Evolutionary conservation across 2,329 filamentous ascomycete species (phyloP), one percentile per base, ranked within the genome.

Genomic region (Curvularia sp.): DNA sequence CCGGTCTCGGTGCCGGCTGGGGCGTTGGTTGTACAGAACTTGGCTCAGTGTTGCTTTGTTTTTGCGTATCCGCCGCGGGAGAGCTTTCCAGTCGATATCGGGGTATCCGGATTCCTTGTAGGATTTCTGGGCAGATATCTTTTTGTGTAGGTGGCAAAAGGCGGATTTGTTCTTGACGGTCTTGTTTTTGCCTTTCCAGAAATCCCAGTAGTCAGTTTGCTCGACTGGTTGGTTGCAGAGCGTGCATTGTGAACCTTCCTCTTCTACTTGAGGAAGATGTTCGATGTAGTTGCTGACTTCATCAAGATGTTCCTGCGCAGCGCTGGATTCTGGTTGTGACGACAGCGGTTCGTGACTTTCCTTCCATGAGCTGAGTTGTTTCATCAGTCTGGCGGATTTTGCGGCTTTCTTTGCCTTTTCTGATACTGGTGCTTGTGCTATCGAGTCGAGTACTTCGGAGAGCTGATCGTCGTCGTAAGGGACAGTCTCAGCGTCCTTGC

Each of bases 181-280:
- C 9, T 57, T 60, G 13, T 50, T 30, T 20, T 66, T 69, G 7
- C 56, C 58, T 42, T 61, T 67, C 68, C 68, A 75, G 61, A 74
- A 77, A 1, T 81, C 78, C 51, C 82, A 76, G n/a, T 92, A 79
- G 1, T 86, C 75, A 0, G 78, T 77, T 9, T 79, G 76, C 52
- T 87, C 82, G 5, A 93, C 86, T 2, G 79, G 68, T 43, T 84
- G 79, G 13, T 85, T 82, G 72, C 91, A 94, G 79, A 91, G 85
- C 1, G 89, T 88, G 70, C 91, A 94, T 44, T 38, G 46, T 7
- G 66, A 64, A 18, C 66, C 64, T 50, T 66, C 62, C 30, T 62
- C 58, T 43, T 63, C 62, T 12, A 67, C 61, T 5, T 57, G 26
- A 2, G 63, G 64, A 7, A 71, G 60, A 7, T 62, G 54, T 22